A percentile compares a stretch with the other conserved stretches of the same genome.
Evolutionary conservation across 306 rosid genomes (phyloP).

Genomic region (Malus sieversii): DNA sequence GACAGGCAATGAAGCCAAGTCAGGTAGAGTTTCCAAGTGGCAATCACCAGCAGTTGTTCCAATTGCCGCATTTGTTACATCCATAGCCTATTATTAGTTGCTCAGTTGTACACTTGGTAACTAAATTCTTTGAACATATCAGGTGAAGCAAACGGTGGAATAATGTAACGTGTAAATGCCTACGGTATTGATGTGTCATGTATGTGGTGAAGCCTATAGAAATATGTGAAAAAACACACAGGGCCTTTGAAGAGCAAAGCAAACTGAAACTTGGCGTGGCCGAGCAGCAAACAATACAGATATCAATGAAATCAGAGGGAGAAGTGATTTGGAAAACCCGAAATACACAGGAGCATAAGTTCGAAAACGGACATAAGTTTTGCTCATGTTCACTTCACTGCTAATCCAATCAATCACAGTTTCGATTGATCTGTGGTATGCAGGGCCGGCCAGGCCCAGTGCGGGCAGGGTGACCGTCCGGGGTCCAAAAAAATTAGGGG

Average conservation of each 20-base stretch:
- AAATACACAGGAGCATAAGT: slow-evolving; percentile 83
- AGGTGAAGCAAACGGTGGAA: no score
- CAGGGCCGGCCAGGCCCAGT: no score
- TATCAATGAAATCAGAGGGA: neutral
- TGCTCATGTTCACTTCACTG: slow-evolving; percentile 52
- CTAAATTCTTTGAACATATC: no score
- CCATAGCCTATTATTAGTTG: slow-evolving; percentile 15
- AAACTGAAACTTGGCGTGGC: neutral
- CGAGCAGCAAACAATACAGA: neutral
- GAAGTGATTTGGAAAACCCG: slow-evolving; percentile 40
- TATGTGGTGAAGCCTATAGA: neutral
- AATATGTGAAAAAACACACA: neutral
- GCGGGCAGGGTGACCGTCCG: no score
- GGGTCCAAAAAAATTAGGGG: no score
- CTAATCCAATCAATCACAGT: slow-evolving; percentile 57
- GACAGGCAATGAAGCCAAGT: slow-evolving; percentile 35
- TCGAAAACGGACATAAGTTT: slow-evolving; percentile 69
- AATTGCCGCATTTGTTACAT: slow-evolving; percentile 59
- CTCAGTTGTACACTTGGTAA: neutral
- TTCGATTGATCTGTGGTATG: slow-evolving; percentile 34
- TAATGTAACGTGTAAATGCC: no score
- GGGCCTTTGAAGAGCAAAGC: neutral
- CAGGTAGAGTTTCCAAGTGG: slow-evolving; percentile 68
- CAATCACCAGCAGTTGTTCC: slow-evolving; percentile 86
- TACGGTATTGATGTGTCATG: no score